Base-by-base conservation (phyloP, 2,329 filamentous ascomycete species). In the Cytospora piceicola region DNA sequence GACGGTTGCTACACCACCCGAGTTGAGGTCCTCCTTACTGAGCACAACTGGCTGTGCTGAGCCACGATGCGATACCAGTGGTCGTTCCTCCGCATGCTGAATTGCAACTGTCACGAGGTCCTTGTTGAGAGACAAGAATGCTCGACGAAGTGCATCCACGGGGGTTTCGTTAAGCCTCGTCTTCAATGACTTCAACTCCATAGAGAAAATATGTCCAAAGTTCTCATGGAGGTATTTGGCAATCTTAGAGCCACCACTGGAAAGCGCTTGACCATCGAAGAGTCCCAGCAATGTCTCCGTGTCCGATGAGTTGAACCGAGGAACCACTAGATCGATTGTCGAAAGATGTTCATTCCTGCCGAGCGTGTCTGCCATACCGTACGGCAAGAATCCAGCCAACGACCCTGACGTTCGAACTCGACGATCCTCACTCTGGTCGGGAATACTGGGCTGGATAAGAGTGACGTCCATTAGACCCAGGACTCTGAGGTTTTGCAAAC, bases 391-490 rank as follows among this genome's bases (percentile, higher is more conserved):
- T 2, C 94, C 94, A 24, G 96, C 94, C 64, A 94, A 80, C 0
- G 94, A 97, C n/a, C 94, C 94, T 32, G 95, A 96, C n/a, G 95
- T 98, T 73, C 95, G 88, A 63, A 99, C 93, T 83, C 95, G 91
- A 67, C 94, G 88, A 75, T 99, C 94, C 76, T 98, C 94, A 68
- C 90, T 96, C 76, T 98, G 91, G 73, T 99, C 95, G 0, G 95
- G 95, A 58, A 98, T 94, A 56, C 90, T 96, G 4, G 93, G 92
- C 56, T 94, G 93, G 22, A 92, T 97, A 68, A 98, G 85, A 0
- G 95, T 99, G 32, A 99, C 95, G 79, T 99, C 95, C 94, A 99
- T 99, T 72, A 99, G 79, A 30, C 95, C 95, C 46, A 99, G 83
- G 20, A 98, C 90, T 42, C 95, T 86, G 62, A 99, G 83, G 73